phyloP scores from a whole-genome alignment of 2,329 filamentous ascomycete species.

The Herpotrichia juniperi region DNA sequence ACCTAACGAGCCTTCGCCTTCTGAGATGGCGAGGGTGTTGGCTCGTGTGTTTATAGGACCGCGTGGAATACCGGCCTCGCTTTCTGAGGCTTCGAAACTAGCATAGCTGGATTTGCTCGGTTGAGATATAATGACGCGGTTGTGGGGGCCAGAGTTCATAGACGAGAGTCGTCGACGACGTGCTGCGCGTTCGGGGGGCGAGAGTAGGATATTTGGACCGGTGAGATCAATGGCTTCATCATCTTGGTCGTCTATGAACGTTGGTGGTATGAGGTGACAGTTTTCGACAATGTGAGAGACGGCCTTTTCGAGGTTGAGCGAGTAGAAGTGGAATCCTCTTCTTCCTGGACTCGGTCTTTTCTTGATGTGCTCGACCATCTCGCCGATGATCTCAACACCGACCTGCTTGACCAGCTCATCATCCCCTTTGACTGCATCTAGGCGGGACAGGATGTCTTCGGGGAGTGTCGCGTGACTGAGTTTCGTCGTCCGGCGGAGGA shows the following conservation, averaged over 20 bases:
- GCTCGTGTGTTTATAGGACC: conserved; percentile 76
- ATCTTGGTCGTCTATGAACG: conserved; percentile 42
- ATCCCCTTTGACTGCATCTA: conserved; percentile 76
- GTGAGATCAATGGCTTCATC: conserved; percentile 59
- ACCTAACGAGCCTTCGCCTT: conserved; percentile 87
- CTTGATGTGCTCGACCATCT: conserved; percentile 82
- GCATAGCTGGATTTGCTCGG: conserved; percentile 58
- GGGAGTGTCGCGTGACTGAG: conserved; percentile 89
- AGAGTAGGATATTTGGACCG: conserved; percentile 44
- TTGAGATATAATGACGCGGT: conserved; percentile 81
- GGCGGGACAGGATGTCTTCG: conserved; percentile 68
- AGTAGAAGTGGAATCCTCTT: conserved; percentile 94
- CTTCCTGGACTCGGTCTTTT: conserved; percentile 54
- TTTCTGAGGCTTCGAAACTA: conserved; percentile 70
- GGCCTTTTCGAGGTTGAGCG: conserved; percentile 92
- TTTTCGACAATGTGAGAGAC: conserved; percentile 91
- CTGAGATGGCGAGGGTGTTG: conserved; percentile 90
- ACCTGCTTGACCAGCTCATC: conserved; percentile 82
- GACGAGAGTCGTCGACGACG: conserved; percentile 72
- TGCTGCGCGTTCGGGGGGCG: conserved; percentile 31
- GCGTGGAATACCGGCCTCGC: conserved; percentile 77
- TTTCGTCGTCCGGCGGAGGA: conserved; percentile 91
- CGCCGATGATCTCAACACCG: conserved; percentile 81
- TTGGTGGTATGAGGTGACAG: conserved; percentile 76
- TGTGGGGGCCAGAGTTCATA: conserved; percentile 82